Conservation (phyloP, 768 basidiomycete genomes). For the Collybiopsis confluens region DNA sequence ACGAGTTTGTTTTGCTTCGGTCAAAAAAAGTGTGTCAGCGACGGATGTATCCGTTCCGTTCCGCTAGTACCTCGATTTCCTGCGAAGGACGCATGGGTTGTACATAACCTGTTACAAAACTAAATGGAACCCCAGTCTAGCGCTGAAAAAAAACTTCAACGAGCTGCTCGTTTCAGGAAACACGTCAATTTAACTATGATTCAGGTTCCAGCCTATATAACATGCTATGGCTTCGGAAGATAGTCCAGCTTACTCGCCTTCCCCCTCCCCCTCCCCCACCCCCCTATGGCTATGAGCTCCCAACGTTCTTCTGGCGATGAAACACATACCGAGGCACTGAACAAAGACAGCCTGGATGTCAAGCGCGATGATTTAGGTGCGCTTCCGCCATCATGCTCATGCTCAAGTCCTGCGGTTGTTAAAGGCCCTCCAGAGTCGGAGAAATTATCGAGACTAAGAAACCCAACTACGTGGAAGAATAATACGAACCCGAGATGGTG, state of each 20-base stretch:
- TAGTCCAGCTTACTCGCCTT: no score
- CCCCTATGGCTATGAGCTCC: no score
- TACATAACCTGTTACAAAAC: not conserved
- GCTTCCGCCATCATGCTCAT: not conserved
- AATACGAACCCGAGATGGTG: conserved; percentile 4
- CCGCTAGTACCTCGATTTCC: not conserved
- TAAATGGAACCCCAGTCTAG: not conserved
- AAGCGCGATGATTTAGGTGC: not conserved
- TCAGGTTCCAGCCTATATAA: not conserved
- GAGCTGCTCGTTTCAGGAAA: no score
- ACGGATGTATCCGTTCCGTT: not conserved
- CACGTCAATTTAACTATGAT: not conserved
- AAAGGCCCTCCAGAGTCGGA: not conserved
- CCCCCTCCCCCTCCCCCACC: not conserved
- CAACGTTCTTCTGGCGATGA: no score
- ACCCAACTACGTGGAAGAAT: conserved; percentile 1
- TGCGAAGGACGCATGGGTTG: not conserved
- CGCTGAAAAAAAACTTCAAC: not conserved
- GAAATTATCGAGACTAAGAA: not conserved
- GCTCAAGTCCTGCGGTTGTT: no score
- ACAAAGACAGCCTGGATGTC: not conserved
- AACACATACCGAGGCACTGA: not conserved
- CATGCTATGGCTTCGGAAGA: not conserved
- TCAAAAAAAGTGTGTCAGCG: no score
- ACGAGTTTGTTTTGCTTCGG: no score